Evolutionary conservation across 192 early-diverging fungal genomes (phyloP).

Genomic region (Globomyces pollinis-pini): DNA sequence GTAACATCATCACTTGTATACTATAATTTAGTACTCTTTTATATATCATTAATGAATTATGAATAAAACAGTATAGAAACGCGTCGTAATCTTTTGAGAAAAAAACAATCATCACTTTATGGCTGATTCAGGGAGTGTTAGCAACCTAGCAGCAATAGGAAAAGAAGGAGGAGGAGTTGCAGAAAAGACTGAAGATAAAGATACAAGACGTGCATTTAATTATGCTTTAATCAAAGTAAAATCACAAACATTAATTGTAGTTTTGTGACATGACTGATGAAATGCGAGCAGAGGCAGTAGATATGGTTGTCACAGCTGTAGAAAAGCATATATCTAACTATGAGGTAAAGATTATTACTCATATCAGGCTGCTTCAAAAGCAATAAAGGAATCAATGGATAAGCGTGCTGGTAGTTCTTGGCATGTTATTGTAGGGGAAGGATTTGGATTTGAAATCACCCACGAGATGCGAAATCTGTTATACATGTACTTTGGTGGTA

Average conservation of each 20-base stretch:
- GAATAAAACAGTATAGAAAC: neutral
- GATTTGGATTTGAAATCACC: slow-evolving; percentile 56
- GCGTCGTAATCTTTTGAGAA: neutral
- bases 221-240: slow-evolving; percentile 51
- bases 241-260: slow-evolving; percentile 15
- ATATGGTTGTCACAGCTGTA: slow-evolving; percentile 53
- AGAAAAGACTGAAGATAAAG: slow-evolving; percentile 42
- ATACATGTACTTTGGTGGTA: slow-evolving; percentile 57
- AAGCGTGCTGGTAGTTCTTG: slow-evolving; percentile 52
- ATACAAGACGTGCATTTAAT: slow-evolving; percentile 46
- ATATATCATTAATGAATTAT: neutral
- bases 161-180: slow-evolving; percentile 15
- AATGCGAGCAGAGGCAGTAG: slow-evolving; percentile 42
- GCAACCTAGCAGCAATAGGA: slow-evolving; percentile 33
- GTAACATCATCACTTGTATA: neutral
- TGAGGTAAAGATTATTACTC: slow-evolving; percentile 27
- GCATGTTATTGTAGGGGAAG: slow-evolving; percentile 58
- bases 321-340: slow-evolving; percentile 55
- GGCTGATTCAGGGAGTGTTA: slow-evolving; percentile 40
- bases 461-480: slow-evolving; percentile 48
- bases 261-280: slow-evolving; percentile 51
- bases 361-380: slow-evolving; percentile 48
- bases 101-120: slow-evolving; percentile 14
- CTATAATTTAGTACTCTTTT: neutral
- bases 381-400: slow-evolving; percentile 56